phyloP scores from a whole-genome alignment of 2,329 filamentous ascomycete species.

The Penicillium verrucosum region DNA sequence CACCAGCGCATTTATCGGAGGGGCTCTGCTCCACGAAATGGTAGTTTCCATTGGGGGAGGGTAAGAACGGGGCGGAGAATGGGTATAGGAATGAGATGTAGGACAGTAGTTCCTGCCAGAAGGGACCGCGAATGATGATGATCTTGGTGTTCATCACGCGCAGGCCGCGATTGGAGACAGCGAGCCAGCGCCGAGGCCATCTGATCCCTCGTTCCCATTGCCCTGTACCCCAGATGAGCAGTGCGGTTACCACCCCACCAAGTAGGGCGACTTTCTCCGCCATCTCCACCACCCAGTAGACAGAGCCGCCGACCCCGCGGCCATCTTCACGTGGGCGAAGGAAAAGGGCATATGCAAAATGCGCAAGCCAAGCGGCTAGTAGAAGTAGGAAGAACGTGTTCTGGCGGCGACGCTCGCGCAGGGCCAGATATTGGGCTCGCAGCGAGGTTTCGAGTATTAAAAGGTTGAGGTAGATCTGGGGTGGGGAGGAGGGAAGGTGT shows the following conservation, averaged over 20 bases:
- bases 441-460: slow-evolving; percentile 93
- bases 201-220: slow-evolving; percentile 94
- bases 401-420: slow-evolving; percentile 81
- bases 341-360: slow-evolving; percentile 88
- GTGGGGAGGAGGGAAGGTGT: slow-evolving; percentile 81
- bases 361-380: slow-evolving; percentile 73
- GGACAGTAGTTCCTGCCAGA: slow-evolving; percentile 74
- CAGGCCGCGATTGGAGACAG: slow-evolving; percentile 82
- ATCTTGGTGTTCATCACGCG: slow-evolving; percentile 95
- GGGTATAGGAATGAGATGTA: slow-evolving; percentile 75
- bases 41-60: slow-evolving; percentile 64
- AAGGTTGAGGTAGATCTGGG: slow-evolving; percentile 97
- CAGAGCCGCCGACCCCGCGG: slow-evolving; percentile 81
- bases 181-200: slow-evolving; percentile 90
- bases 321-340: slow-evolving; percentile 95
- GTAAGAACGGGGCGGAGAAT: slow-evolving; percentile 64
- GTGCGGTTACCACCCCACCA: slow-evolving; percentile 79
- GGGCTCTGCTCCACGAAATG: slow-evolving; percentile 67
- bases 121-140: slow-evolving; percentile 77
- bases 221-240: slow-evolving; percentile 89
- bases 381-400: slow-evolving; percentile 89
- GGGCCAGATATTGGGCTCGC: slow-evolving; percentile 85
- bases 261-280: slow-evolving; percentile 88
- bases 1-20: slow-evolving; percentile 38
- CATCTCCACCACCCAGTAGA: slow-evolving; percentile 94